Base-by-base conservation (phyloP, 2,329 filamentous ascomycete species). In the Aspergillus spinulosporus region DNA sequence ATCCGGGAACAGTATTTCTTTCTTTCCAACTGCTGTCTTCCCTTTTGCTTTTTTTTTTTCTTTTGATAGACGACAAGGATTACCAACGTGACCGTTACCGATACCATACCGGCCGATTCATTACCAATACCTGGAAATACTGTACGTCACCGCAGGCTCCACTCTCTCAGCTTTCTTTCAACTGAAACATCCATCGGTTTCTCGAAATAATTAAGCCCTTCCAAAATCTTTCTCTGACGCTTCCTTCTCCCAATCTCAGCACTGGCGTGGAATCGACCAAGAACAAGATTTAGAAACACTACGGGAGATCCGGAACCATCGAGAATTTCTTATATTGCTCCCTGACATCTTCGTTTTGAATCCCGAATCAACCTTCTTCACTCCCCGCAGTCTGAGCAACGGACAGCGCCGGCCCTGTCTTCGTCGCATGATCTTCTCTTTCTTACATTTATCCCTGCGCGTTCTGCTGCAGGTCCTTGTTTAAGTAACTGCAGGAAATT, bases 401-500 rank as follows among this genome's bases (percentile, higher is more conserved):
- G 53, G 56, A 60, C 51, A 58, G 54, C 58, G 56, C 56, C 54
- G 49, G 52, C 56, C 49, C 48, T 50, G 54, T 60, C 57, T 56
- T 53, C 52, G 60, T 64, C 59, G 62, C 60, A 65, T 67, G 67
- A 68, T 68, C 63, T 62, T 63, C 63, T 49, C 63, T 53, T 57
- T 61, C 60, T 60, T 63, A 60, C 62, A 64, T 62, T 58, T 56
- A 63, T 62, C 58, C 58, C 59, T 59, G 62, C 59, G 60, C 55
- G 59, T 66, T 62, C 63, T 59, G 56, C 60, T 64, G 63, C 62
- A 65, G 63, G 61, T 62, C 63, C 59, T 65, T 52, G 61, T 61
- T 65, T 66, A 72, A 68, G 69, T 71, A 72, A 72, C 64, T 69
- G 68, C 70, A 72, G 63, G 61, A 65, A 53, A 61, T 59, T 63